Percentiles rank a stretch among this genome's conserved stretches.
phyloP scores from a whole-genome alignment of 2,329 filamentous ascomycete species.

The Claviceps humidiphila region DNA sequence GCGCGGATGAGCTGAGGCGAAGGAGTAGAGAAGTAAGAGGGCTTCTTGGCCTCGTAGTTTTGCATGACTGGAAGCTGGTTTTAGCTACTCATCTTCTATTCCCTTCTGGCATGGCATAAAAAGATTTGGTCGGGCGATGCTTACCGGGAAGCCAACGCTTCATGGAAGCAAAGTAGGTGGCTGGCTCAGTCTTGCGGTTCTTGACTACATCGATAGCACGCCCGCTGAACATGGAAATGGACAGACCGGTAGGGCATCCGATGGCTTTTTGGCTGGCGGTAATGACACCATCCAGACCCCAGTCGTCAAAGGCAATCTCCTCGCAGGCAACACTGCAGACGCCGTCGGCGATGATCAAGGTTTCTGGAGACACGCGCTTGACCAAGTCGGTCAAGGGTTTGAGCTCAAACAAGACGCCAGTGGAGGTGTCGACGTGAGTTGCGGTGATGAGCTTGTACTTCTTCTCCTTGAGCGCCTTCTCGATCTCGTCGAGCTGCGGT shows the following conservation, averaged over 20 bases:
- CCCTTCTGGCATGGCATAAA: background rate
- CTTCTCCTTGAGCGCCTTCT: conserved; percentile 78
- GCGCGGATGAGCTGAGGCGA: conserved; percentile 89
- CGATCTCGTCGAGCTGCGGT: conserved; percentile 75
- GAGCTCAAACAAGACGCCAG: conserved; percentile 85
- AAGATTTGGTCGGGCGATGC: conserved; percentile 13
- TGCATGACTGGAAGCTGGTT: conserved; percentile 61
- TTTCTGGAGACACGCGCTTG: conserved; percentile 76
- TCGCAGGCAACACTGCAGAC: conserved; percentile 95
- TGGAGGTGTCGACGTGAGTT: conserved; percentile 95
- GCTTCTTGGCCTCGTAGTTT: conserved; percentile 96
- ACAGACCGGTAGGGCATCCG: conserved; percentile 84
- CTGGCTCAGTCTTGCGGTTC: conserved; percentile 65
- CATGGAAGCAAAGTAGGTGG: conserved; percentile 89
- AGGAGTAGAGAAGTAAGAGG: conserved; percentile 95
- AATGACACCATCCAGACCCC: conserved; percentile 83
- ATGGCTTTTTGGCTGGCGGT: conserved; percentile 97
- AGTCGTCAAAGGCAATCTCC: conserved; percentile 91
- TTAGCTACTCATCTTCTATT: background rate
- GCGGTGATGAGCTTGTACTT: conserved; percentile 90
- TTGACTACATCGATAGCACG: conserved; percentile 73
- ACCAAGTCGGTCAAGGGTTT: conserved; percentile 73
- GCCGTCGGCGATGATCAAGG: conserved; percentile 83
- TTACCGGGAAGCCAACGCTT: conserved; percentile 91
- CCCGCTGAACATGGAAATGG: conserved; percentile 86